Base-by-base conservation (phyloP, 2,329 filamentous ascomycete genomes). In the Penicillium griseofulvum region DNA sequence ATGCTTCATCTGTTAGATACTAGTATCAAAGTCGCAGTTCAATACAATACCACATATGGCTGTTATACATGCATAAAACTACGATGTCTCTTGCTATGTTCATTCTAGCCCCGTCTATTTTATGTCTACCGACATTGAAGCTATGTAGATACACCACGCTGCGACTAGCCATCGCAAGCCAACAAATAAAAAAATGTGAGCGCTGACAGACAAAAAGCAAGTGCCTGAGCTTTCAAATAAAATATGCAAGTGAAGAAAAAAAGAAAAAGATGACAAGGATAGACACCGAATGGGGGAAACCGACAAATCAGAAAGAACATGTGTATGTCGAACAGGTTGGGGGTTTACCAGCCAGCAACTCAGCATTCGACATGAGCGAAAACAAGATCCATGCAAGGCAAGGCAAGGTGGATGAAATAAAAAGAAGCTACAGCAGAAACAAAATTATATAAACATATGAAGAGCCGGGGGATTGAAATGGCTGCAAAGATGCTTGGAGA, bases 361-460 rank as follows among this genome's bases (percentile, higher is more conserved):
- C 46, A 19, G 14, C 14, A 24, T 24, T 52, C 42, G 26, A 41
- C 17, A 52, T 31, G 33, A 41, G 41, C 47, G 26, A 41, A 44
- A 37, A 56, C 8, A 45, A 42, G 48, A 26, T 41, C 14, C 26
- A 44, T 47, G 44, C 33, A 51, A 16, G 14, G 28, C 48, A 41
- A 39, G 49, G 36, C 28, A 34, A 22, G 28, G 41, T 12, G 16
- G 33, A 24, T 36, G n/a, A 34, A 49, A 42, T 31, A 42, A 37
- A 38, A 37, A 44, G 34, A 14, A 22, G 5, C 12, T 22, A 31
- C 36, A 46, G 54, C 45, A 22, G 37, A 46, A 50, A 19, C 16
- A 29, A 37, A 57, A 54, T 39, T 55, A 52, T 61, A 65, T 56
- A 60, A 45, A 55, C 59, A 65, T 59, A 58, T 61, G 59, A 58